These are phyloP conservation scores for Ziziphus jujuba DNA, from an alignment of 306 rosid genomes.

Conservation along the genomic window DNA sequence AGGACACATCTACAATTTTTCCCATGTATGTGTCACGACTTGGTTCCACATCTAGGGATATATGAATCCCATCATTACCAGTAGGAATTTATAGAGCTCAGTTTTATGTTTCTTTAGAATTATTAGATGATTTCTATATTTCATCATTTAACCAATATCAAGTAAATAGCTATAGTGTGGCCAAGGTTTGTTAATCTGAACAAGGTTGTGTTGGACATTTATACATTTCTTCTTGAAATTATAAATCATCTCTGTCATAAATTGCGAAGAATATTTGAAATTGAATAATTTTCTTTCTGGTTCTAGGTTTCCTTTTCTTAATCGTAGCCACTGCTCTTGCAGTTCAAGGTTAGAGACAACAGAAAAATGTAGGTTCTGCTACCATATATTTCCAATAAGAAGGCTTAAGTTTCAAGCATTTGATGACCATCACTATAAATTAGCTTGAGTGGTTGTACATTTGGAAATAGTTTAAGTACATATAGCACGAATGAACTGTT, in stretches of 20 bases:
- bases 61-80: no score
- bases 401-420: background rate
- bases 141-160: no score
- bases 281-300: background rate
- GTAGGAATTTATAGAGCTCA: no score
- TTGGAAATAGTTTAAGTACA: background rate
- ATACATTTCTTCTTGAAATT: background rate
- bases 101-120: no score
- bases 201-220: conserved; percentile 7
- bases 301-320: background rate
- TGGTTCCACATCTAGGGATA: no score
- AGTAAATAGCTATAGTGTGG: no score
- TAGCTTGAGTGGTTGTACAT: background rate
- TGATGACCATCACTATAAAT: background rate
- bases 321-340: background rate
- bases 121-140: no score
- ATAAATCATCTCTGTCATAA: background rate
- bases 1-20: no score
- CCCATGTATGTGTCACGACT: no score
- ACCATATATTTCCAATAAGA: background rate
- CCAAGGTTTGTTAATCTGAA: background rate
- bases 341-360: background rate
- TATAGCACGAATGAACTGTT: background rate
- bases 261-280: background rate
- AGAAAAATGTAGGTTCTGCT: background rate